phyloP scores from a whole-genome alignment of 2,329 filamentous ascomycete genomes.

The Rhynchosporium secalis region DNA sequence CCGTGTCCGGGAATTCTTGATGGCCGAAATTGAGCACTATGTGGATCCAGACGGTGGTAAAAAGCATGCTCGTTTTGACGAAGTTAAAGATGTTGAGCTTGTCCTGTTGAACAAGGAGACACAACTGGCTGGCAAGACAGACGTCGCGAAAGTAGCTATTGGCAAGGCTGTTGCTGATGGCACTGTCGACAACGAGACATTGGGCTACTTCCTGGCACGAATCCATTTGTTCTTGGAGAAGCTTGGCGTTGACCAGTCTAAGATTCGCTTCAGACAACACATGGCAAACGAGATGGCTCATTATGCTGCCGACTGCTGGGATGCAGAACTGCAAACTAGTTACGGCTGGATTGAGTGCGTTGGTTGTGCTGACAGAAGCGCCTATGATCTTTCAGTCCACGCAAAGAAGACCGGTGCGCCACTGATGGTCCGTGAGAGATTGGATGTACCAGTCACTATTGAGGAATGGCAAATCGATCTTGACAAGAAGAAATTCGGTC shows the following conservation, averaged over 20 bases:
- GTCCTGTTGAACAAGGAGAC: slow-evolving; percentile 81
- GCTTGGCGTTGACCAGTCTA: slow-evolving; percentile 82
- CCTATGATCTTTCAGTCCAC: slow-evolving; percentile 91
- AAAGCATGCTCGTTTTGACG: slow-evolving; percentile 85
- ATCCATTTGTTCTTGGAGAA: slow-evolving; percentile 88
- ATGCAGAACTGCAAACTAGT: slow-evolving; percentile 86
- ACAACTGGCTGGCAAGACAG: slow-evolving; percentile 83
- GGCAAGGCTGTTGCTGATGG: slow-evolving; percentile 81
- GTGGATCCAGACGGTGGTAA: slow-evolving; percentile 94
- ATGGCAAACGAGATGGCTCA: slow-evolving; percentile 92
- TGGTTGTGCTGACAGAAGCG: slow-evolving; percentile 91
- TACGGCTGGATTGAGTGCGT: slow-evolving; percentile 99
- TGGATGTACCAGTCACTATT: slow-evolving; percentile 73
- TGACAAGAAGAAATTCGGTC: slow-evolving; percentile 94
- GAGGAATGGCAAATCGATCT: slow-evolving; percentile 88
- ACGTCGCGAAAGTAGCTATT: slow-evolving; percentile 71
- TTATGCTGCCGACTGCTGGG: slow-evolving; percentile 97
- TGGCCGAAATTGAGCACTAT: slow-evolving; percentile 99
- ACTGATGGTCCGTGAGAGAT: slow-evolving; percentile 79
- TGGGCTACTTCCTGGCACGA: slow-evolving; percentile 94
- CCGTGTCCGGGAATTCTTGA: slow-evolving; percentile 93
- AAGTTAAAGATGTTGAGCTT: slow-evolving; percentile 82
- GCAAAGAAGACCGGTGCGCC: slow-evolving; percentile 88
- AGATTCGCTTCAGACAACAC: slow-evolving; percentile 95
- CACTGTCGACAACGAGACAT: slow-evolving; percentile 93